Conservation (phyloP, 2,329 filamentous ascomycete species). For the Didymellaceae sp. region DNA sequence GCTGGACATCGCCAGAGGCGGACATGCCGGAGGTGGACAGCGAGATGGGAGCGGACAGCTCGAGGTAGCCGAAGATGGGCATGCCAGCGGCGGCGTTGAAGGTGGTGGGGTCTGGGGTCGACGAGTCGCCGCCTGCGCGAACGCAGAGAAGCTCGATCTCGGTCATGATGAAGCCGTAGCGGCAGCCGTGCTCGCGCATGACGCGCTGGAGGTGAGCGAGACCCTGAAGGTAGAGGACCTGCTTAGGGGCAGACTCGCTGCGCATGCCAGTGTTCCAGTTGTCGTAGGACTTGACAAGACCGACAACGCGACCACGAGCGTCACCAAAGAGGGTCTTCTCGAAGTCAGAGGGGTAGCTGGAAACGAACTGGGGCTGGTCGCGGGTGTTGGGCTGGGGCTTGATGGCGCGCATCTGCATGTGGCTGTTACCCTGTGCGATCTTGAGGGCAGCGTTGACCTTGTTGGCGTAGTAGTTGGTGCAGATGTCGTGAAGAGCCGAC, state of each 20-base stretch:
- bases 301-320: constrained; percentile 69
- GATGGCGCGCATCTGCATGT: constrained; percentile 57
- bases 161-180: constrained; percentile 95
- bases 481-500: constrained; percentile 74
- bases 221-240: constrained; percentile 86
- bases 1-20: constrained; percentile 53
- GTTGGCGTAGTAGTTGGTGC: constrained; percentile 78
- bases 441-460: constrained; percentile 86
- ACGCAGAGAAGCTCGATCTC: constrained; percentile 95
- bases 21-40: constrained; percentile 53
- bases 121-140: constrained; percentile 68
- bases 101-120: constrained; percentile 43
- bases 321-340: constrained; percentile 58
- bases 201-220: constrained; percentile 85
- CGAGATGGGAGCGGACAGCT: constrained; percentile 68
- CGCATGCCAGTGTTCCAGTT: constrained; percentile 97
- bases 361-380: constrained; percentile 70
- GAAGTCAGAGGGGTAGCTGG: constrained; percentile 63
- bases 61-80: constrained; percentile 88
- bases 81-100: constrained; percentile 57
- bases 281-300: constrained; percentile 89
- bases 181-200: constrained; percentile 91
- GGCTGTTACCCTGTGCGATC: constrained; percentile 73
- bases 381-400: constrained; percentile 51
- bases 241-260: constrained; percentile 80